A percentile compares a stretch with the other conserved stretches of the same genome.
These are phyloP conservation scores for Wickerhamiella brachini DNA, from an alignment of 805 yeast species.

Conservation along the genomic window DNA sequence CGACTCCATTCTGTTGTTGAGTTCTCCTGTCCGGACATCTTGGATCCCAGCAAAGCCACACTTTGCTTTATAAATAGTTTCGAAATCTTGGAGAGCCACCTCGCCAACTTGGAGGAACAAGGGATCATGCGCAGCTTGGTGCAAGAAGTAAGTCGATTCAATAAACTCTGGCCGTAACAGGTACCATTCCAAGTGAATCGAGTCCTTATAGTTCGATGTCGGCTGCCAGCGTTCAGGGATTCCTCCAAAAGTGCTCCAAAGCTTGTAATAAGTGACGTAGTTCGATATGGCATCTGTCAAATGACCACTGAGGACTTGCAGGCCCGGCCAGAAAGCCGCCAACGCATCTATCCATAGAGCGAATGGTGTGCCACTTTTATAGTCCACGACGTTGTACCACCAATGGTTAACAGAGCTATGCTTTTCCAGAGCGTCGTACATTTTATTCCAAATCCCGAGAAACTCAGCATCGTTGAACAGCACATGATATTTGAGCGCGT, in stretches of 20 bases:
- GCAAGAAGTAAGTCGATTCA: slow-evolving; percentile 75
- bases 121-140: slow-evolving; percentile 77
- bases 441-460: slow-evolving; percentile 37
- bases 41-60: slow-evolving; percentile 79
- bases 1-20: slow-evolving; percentile 79
- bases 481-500: slow-evolving; percentile 64
- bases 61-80: slow-evolving; percentile 35
- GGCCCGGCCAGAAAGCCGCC: slow-evolving; percentile 80
- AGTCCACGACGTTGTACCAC: slow-evolving; percentile 44
- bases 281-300: slow-evolving; percentile 46
- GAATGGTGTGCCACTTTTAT: slow-evolving; percentile 34
- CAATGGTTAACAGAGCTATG: slow-evolving; percentile 34
- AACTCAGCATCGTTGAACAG: slow-evolving; percentile 50
- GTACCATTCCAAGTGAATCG: slow-evolving; percentile 67
- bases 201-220: slow-evolving; percentile 5
- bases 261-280: slow-evolving; percentile 51
- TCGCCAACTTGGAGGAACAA: slow-evolving; percentile 66
- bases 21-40: slow-evolving; percentile 46
- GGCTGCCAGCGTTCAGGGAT: slow-evolving; percentile 83
- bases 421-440: slow-evolving; percentile 41
- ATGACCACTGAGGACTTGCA: slow-evolving; percentile 68
- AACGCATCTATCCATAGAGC: slow-evolving; percentile 73
- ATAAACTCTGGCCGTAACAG: slow-evolving; percentile 86
- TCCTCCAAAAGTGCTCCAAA: slow-evolving; percentile 69
- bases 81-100: slow-evolving; percentile 42